Conservation (phyloP, 2,329 filamentous ascomycete genomes). For the Sporothrix dimorphospora region DNA sequence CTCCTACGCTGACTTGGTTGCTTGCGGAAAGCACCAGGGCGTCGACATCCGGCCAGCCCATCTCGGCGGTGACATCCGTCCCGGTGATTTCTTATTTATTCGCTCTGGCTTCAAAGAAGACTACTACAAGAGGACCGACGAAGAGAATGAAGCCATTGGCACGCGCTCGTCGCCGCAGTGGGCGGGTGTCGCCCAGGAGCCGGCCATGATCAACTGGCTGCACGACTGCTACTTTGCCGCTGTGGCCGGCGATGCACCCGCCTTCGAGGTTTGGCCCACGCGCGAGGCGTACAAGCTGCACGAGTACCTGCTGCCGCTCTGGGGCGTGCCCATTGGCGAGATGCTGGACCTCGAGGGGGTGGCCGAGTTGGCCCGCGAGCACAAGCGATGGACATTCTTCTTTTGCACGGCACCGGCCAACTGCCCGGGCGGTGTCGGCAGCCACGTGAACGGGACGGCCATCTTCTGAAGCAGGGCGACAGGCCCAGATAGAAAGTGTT, state of each 20-base stretch:
- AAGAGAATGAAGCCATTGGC: constrained; percentile 18
- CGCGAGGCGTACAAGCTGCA: constrained; percentile 31
- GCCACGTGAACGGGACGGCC: constrained; percentile 26
- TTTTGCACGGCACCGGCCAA: constrained; percentile 25
- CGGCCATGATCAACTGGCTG: constrained; percentile 57
- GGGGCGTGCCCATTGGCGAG: constrained; percentile 44
- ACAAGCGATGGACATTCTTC: constrained; percentile 23
- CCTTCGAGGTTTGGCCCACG: constrained; percentile 51
- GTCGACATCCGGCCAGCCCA: constrained; percentile 21
- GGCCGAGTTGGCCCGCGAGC: not conserved
- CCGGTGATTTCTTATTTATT: constrained; percentile 61
- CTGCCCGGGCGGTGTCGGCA: constrained; percentile 26
- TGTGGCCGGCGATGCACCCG: constrained; percentile 59
- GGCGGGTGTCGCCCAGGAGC: constrained; percentile 53
- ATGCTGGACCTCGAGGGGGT: constrained; percentile 48
- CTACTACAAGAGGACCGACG: constrained; percentile 44
- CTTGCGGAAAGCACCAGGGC: constrained; percentile 48
- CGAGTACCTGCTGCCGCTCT: constrained; percentile 33
- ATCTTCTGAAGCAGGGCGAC: constrained; percentile 13
- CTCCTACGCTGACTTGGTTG: constrained; percentile 47
- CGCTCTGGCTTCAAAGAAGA: constrained; percentile 55
- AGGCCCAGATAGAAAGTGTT: not conserved
- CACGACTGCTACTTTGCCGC: constrained; percentile 60
- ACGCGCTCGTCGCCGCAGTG: constrained; percentile 30
- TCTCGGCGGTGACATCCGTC: constrained; percentile 44